These are phyloP conservation scores for Trypanosoma mega DNA, from an alignment of 208 protist genomes.

Conservation along the genomic window DNA sequence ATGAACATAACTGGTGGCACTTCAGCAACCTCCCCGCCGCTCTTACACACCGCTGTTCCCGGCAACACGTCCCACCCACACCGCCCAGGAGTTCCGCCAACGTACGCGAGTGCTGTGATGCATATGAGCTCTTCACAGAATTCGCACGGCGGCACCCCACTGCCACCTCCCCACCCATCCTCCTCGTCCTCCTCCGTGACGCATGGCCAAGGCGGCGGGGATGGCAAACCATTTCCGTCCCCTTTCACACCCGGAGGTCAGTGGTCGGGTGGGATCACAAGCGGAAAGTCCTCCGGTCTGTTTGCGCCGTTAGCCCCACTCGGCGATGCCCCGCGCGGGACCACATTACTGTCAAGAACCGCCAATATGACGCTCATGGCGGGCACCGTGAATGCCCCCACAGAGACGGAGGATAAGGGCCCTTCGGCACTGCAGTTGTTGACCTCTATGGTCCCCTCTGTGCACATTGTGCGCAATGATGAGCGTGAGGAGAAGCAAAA, in stretches of 20 bases:
- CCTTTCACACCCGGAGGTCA: no score
- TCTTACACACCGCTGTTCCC: background rate
- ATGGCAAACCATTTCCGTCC: no score
- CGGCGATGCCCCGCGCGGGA: background rate
- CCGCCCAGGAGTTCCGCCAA: background rate
- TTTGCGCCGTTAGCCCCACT: no score
- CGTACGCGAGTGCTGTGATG: conserved; percentile 22
- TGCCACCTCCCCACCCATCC: background rate
- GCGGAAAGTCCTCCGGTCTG: no score
- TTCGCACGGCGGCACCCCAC: background rate
- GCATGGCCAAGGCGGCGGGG: no score
- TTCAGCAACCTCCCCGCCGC: background rate
- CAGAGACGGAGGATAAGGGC: background rate
- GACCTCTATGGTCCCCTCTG: conserved; percentile 63
- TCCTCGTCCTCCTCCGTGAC: background rate
- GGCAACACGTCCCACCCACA: conserved; percentile 3
- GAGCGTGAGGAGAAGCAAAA: conserved; percentile 14
- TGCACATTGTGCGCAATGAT: conserved; percentile 50
- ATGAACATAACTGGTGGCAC: background rate
- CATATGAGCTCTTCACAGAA: background rate
- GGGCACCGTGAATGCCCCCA: background rate
- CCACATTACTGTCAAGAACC: background rate
- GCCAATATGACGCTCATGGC: background rate
- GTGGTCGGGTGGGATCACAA: no score
- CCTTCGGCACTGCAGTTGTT: conserved; percentile 36